These are phyloP conservation scores for Dothistroma septosporum DNA, from an alignment of 2,329 filamentous ascomycete genomes.

Conservation along the genomic window DNA sequence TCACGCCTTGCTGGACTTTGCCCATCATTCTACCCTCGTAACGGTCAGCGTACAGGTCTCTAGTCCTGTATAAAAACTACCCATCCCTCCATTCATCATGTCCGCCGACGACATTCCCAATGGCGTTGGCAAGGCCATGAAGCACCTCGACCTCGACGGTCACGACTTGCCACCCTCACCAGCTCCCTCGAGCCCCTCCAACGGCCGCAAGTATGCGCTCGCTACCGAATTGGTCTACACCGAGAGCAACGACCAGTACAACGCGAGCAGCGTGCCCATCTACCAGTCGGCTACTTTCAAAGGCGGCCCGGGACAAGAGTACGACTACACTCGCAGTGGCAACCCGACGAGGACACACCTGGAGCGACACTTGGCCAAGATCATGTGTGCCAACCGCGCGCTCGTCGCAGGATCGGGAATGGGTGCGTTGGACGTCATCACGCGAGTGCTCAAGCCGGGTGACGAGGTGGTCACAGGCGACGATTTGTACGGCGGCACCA, in stretches of 20 bases:
- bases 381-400: constrained; percentile 91
- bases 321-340: constrained; percentile 96
- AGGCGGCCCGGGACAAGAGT: constrained; percentile 76
- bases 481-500: constrained; percentile 92
- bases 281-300: constrained; percentile 99
- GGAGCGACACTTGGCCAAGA: constrained; percentile 95
- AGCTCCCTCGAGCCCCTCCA: constrained; percentile 83
- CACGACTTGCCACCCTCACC: constrained; percentile 86
- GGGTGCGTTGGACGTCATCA: constrained; percentile 95
- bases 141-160: constrained; percentile 70
- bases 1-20: constrained; percentile 10
- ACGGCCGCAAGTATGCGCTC: constrained; percentile 83
- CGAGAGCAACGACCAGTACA: constrained; percentile 94
- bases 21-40: constrained; percentile 30
- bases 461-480: constrained; percentile 97
- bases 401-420: constrained; percentile 95
- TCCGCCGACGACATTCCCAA: constrained; percentile 27
- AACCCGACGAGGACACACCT: constrained; percentile 95
- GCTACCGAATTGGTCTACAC: constrained; percentile 97
- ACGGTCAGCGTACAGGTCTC: constrained; percentile 30
- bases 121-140: constrained; percentile 40
- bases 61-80: constrained; percentile 33
- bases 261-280: constrained; percentile 91
- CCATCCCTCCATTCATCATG: constrained; percentile 26
- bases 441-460: constrained; percentile 79